phyloP scores from a whole-genome alignment of 208 protist genomes.

The Crithidia thermophila region DNA sequence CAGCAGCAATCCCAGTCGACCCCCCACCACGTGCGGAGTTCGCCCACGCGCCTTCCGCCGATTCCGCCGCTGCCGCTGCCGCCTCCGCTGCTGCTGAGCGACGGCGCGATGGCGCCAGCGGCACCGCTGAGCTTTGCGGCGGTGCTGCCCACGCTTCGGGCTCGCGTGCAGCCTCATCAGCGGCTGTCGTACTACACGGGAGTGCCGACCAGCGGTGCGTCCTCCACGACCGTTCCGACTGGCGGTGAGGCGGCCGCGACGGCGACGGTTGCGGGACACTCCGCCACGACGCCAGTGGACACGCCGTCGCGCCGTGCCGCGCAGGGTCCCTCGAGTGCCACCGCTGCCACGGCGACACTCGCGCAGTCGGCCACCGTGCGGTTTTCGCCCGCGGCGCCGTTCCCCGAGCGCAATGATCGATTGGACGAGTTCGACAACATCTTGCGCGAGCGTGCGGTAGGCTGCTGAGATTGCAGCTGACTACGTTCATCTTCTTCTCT shows the following conservation, averaged over 20 bases:
- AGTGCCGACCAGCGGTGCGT: neutral
- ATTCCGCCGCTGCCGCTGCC: no score
- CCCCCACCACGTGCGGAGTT: neutral
- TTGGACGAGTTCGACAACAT: constrained; percentile 48
- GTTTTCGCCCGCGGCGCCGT: neutral
- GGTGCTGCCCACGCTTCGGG: constrained; percentile 17
- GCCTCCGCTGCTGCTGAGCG: no score
- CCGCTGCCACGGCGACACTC: neutral
- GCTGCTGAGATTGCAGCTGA: neutral
- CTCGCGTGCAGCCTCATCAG: neutral
- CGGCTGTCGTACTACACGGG: constrained; percentile 29
- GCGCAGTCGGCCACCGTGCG: neutral
- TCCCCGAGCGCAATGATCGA: constrained; percentile 32
- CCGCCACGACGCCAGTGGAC: no score
- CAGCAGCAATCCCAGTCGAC: neutral
- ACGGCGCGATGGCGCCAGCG: neutral
- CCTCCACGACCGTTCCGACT: neutral
- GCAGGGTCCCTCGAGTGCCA: neutral
- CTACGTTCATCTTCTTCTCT: neutral
- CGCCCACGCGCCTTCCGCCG: no score
- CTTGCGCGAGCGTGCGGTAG: constrained; percentile 29
- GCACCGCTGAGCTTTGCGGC: constrained; percentile 13
- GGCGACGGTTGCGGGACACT: no score
- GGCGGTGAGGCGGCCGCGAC: no score
- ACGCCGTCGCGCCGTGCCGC: no score